Conservation (phyloP, 2,329 filamentous ascomycete genomes). For the Alternaria brassicae region DNA sequence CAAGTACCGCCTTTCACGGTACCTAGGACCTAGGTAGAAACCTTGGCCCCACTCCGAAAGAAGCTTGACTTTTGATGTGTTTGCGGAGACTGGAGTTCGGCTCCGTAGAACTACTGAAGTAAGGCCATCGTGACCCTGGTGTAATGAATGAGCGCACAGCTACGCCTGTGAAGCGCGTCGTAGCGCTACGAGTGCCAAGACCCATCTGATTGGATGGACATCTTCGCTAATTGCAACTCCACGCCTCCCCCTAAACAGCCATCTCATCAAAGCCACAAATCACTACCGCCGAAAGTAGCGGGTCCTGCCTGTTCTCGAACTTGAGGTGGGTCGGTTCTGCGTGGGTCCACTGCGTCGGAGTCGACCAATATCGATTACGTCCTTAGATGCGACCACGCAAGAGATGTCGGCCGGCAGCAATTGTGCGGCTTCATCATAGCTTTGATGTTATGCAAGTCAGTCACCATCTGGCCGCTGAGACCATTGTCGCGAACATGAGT, state of each 20-base stretch:
- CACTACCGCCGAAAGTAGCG: background rate
- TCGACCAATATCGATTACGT: background rate
- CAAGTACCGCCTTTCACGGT: slow-evolving; percentile 2
- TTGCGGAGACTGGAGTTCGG: slow-evolving; percentile 3
- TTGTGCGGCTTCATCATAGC: background rate
- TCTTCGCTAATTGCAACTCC: background rate
- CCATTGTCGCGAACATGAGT: background rate
- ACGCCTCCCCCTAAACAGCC: slow-evolving; percentile 1
- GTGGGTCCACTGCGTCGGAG: slow-evolving; percentile 2
- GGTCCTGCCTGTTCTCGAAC: background rate
- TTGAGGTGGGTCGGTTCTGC: slow-evolving; percentile 2
- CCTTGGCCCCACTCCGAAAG: slow-evolving; percentile 9
- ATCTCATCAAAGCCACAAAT: slow-evolving; percentile 3
- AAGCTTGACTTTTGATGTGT: slow-evolving; percentile 1
- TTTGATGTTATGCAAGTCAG: background rate
- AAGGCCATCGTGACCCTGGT: slow-evolving; percentile 3
- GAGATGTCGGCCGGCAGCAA: background rate
- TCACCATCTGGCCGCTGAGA: background rate
- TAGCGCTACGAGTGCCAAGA: slow-evolving; percentile 9
- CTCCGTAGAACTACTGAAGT: background rate
- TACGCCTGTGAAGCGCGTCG: background rate
- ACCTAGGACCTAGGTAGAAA: too few relatives aligned
- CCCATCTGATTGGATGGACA: background rate
- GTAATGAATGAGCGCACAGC: slow-evolving; percentile 1
- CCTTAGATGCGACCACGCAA: background rate